Conservation (phyloP, 2,329 filamentous ascomycete species). For the Calonectria pauciramosa region DNA sequence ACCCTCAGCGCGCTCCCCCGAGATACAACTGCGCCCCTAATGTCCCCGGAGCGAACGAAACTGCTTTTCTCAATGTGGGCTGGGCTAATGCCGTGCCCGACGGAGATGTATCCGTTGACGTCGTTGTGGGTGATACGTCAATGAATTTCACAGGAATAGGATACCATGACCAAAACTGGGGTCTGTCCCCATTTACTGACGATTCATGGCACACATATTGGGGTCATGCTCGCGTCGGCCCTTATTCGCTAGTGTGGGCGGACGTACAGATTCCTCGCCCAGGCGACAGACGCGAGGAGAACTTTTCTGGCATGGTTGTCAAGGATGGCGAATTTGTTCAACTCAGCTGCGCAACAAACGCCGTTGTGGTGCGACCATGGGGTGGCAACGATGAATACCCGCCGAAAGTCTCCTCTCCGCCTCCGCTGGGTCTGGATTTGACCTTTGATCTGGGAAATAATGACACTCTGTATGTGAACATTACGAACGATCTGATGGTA, state of each 20-base stretch:
- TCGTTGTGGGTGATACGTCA: background rate
- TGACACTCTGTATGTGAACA: background rate
- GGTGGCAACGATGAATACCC: background rate
- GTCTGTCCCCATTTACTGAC: background rate
- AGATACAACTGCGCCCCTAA: background rate
- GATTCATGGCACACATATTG: background rate
- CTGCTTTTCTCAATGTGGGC: background rate
- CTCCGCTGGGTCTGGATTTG: background rate
- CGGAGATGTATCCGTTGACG: background rate
- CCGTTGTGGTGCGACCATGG: background rate
- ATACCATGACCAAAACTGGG: background rate
- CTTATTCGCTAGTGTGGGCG: background rate
- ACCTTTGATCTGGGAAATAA: background rate
- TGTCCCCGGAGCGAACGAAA: background rate
- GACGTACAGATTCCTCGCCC: background rate
- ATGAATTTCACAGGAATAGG: background rate
- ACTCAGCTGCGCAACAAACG: background rate
- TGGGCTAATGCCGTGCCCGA: background rate
- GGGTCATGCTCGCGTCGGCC: background rate
- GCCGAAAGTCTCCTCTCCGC: background rate
- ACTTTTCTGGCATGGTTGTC: background rate
- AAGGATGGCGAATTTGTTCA: background rate
- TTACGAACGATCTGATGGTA: background rate
- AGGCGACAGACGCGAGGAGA: background rate
- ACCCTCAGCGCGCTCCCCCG: background rate